Percentiles rank a stretch among this genome's conserved stretches.
Conservation (phyloP, 805 yeast species). For the Lipomyces orientalis region DNA sequence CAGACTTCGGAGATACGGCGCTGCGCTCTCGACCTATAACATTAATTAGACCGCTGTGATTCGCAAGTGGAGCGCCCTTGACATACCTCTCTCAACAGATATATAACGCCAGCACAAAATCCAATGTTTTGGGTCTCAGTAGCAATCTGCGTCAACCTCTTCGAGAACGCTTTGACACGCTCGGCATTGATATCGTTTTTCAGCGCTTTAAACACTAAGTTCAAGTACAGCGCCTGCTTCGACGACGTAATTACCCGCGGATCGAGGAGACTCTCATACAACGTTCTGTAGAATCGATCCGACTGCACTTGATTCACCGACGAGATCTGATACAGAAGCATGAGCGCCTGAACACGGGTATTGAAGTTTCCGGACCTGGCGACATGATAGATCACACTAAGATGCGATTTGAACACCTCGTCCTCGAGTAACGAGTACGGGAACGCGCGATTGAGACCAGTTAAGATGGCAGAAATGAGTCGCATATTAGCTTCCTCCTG, state of each 20-base stretch:
- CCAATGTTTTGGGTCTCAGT: slow-evolving; percentile 88
- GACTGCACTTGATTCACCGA: slow-evolving; percentile 52
- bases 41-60: neutral
- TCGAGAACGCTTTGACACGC: slow-evolving; percentile 86
- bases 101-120: slow-evolving; percentile 82
- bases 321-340: slow-evolving; percentile 81
- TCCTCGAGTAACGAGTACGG: slow-evolving; percentile 82
- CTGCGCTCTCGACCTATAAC: slow-evolving; percentile 55
- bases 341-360: slow-evolving; percentile 90
- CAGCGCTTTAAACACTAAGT: slow-evolving; percentile 81
- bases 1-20: slow-evolving; percentile 71
- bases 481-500: slow-evolving; percentile 79
- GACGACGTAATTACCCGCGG: slow-evolving; percentile 83
- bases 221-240: slow-evolving; percentile 89
- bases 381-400: slow-evolving; percentile 83
- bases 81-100: slow-evolving; percentile 63
- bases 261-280: slow-evolving; percentile 88
- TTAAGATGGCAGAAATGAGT: slow-evolving; percentile 84
- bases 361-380: slow-evolving; percentile 94
- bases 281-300: slow-evolving; percentile 77
- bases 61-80: neutral
- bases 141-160: slow-evolving; percentile 85
- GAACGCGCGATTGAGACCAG: slow-evolving; percentile 95
- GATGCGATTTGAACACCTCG: slow-evolving; percentile 69
- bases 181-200: slow-evolving; percentile 65